phyloP scores from a whole-genome alignment of 495 filamentous ascomycete genomes.

The Penicillium macrosclerotiorum region DNA sequence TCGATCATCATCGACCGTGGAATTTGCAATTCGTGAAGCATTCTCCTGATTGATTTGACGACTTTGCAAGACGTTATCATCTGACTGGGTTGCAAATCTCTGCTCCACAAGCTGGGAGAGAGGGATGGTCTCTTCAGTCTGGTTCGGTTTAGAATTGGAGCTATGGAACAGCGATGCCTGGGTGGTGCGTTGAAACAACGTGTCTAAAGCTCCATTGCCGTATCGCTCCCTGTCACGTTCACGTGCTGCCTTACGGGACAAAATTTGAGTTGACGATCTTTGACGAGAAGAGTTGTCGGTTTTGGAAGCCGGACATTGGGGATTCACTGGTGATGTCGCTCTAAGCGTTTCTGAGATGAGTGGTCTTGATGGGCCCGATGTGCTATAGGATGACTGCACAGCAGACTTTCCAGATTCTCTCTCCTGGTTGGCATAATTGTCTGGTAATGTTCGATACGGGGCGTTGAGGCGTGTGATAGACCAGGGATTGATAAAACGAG shows the following conservation, averaged over 20 bases:
- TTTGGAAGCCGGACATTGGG: no score
- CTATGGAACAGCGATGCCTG: slow-evolving; percentile 13
- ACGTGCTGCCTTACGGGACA: slow-evolving; percentile 14
- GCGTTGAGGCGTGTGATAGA: slow-evolving; percentile 29
- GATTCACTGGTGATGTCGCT: slow-evolving; percentile 10
- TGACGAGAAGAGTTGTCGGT: no score
- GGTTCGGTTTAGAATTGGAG: background rate
- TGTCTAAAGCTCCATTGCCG: slow-evolving; percentile 41
- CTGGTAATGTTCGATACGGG: slow-evolving; percentile 15
- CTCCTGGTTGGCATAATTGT: no score
- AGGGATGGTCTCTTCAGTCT: slow-evolving; percentile 8
- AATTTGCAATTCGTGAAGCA: no score
- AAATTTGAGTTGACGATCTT: background rate
- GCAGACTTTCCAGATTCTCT: no score
- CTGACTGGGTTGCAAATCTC: slow-evolving; percentile 14
- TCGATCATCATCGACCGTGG: background rate
- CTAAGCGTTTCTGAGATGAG: no score
- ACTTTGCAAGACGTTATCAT: no score
- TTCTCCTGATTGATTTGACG: background rate
- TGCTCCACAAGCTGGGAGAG: slow-evolving; percentile 24
- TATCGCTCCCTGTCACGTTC: slow-evolving; percentile 33
- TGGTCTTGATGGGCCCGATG: no score
- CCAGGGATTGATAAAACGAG: slow-evolving; percentile 31
- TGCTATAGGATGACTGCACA: no score
- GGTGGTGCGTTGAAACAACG: slow-evolving; percentile 35